phyloP scores from a whole-genome alignment of 2,329 filamentous ascomycete genomes.

The Dothideomycetidae sp. region DNA sequence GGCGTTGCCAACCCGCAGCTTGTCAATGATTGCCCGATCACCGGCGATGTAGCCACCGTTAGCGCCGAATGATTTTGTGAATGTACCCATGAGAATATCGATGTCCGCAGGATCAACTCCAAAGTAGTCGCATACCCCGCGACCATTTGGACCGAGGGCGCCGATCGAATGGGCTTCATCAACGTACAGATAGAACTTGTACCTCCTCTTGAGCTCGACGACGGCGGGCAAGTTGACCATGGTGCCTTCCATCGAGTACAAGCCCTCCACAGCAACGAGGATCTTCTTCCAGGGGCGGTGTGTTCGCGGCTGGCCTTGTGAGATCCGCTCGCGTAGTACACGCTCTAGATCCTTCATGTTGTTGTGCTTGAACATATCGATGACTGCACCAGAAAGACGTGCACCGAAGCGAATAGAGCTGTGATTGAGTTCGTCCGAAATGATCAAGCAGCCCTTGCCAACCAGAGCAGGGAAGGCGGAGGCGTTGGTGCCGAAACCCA shows the following conservation, averaged over 20 bases:
- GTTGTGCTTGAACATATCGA: constrained; percentile 95
- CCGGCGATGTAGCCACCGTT: constrained; percentile 93
- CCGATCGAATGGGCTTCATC: constrained; percentile 96
- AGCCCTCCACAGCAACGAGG: constrained; percentile 82
- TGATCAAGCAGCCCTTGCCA: constrained; percentile 81
- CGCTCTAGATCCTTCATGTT: constrained; percentile 80
- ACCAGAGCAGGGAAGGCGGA: constrained; percentile 85
- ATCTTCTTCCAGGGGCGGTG: constrained; percentile 99
- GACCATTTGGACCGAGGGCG: constrained; percentile 73
- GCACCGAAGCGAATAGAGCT: constrained; percentile 93
- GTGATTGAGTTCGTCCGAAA: constrained; percentile 96
- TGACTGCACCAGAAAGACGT: constrained; percentile 85
- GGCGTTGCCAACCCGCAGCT: constrained; percentile 73
- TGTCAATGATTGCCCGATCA: constrained; percentile 82
- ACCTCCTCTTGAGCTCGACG: constrained; percentile 75
- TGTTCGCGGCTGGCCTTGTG: constrained; percentile 93
- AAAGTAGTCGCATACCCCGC: constrained; percentile 96
- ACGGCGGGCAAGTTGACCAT: constrained; percentile 96
- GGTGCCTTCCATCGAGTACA: constrained; percentile 99
- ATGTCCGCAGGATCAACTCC: constrained; percentile 74
- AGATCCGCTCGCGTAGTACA: constrained; percentile 79
- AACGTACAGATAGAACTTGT: constrained; percentile 92
- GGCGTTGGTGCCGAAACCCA: constrained; percentile 96
- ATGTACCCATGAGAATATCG: constrained; percentile 93
- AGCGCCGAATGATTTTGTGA: constrained; percentile 96